Evolutionary conservation across 1,284 basidiomycete genomes (phyloP), one percentile per base, ranked within the genome.

Genomic region (Mrakiaceae sp.): DNA sequence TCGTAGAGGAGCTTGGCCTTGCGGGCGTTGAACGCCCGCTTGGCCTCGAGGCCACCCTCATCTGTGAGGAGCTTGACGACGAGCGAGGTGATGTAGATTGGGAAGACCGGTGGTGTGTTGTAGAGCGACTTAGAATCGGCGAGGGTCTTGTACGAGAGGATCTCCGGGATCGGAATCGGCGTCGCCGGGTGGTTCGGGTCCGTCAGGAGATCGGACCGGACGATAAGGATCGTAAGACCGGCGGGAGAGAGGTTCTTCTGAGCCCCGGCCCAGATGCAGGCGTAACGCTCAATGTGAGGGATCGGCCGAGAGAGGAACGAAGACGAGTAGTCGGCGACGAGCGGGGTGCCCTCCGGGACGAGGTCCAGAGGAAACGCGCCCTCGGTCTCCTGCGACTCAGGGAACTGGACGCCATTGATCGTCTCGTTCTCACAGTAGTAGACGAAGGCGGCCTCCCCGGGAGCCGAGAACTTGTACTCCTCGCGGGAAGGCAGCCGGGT

Each of bases 381-480:
- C 39, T 82, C 76, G 47, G 79, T 79, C 39, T 73, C 71, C 7
- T 78, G 74, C 66, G 84, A 81, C 54, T 80, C 74, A 4, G 88
- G 80, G 78, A 91, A 98, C 78, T 98, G 88, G 64, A 95, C 87
- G 47, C 96, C 96, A 72, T 97, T 88, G 66, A 98, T 90, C 3
- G 96, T 99, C 80, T 99, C 96, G 79, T 99, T 99, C 75, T 98
- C 95, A 82, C 96, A 99, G 79, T 98, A 98, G 79, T 96, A 98
- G 64, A 98, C 86, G 72, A 94, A 84, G 8, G 90, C 94, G 1
- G 95, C 87, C 73, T 85, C 81, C 44, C 67, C 64, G 0, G 69
- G 62, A 51, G 73, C 70, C 11, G 88, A 89, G 78, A 96, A 89
- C n/a, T 78, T 76, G 83, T 88, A 97, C 58, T 82, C 79, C 63